Evolutionary conservation across 108 stramenopile genomes (phyloP), one percentile per base, ranked within the genome.

Genomic region (Chaetoceros tenuissimus): DNA sequence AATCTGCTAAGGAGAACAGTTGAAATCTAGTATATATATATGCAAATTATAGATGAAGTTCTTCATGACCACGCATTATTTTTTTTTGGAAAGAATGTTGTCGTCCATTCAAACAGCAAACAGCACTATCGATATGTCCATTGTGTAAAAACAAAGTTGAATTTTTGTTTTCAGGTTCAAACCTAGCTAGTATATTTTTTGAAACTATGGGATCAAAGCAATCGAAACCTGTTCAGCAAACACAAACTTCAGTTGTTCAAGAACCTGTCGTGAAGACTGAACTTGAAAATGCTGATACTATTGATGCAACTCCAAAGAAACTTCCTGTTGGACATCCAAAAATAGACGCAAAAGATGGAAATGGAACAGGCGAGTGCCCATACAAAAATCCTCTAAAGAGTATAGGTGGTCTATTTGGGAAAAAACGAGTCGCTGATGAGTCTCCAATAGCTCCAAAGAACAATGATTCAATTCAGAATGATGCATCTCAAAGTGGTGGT

Each of bases 171-270:
- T 3, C 73, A 74, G 78, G 57, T 71, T 44, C 51, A 47, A 20
- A 24, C 24, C 3, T 72, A 79, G 55, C 72, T 72, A 3, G 61
- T 65, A 26, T 79, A 79, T 55, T 64, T 59, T 54, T 79, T 55
- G 44, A 62, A 68, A 31, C 71, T 67, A 67, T 45, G 45, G 18
- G 46, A 51, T 3, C 13, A 74, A 27, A 74, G 70, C 20, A 48
- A 62, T 23, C 53, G 62, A 25, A 51, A 46, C 8, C 49, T 53
- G 26, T 56, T 66, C 31, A n/a, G n/a, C n/a, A n/a, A n/a, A n/a
- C n/a, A n/a, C n/a, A n/a, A n/a, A n/a, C n/a, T n/a, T n/a, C n/a
- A n/a, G n/a, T n/a, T n/a, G n/a, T n/a, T n/a, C n/a, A n/a, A n/a
- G n/a, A n/a, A n/a, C n/a, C n/a, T n/a, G n/a, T n/a, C n/a, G n/a